Base-by-base conservation (phyloP, 768 basidiomycete species). In the Vararia minispora region DNA sequence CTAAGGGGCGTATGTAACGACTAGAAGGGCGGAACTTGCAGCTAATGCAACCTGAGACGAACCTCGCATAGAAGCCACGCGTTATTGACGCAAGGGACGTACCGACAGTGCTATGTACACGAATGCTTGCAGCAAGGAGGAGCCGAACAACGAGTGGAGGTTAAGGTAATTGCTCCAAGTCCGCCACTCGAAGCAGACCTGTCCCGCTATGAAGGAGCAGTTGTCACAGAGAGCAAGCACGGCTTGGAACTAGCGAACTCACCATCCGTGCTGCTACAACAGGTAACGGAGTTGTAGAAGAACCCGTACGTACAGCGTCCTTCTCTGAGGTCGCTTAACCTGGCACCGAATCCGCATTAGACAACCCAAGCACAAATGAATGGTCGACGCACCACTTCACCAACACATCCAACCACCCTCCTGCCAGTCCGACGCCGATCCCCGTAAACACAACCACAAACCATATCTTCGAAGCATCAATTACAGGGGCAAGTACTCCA, bases 321-420 rank as follows among this genome's bases (percentile, higher is more conserved):
- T 54, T 79, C 76, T 3, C 78, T 69, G 27, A 84, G 54, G 49
- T 83, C 80, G 18, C 71, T 72, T 39, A 84, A 56, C 81, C 80
- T 81, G 35, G 22, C 12, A 10, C 13, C 18, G 18, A 35, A 36
- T 28, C 13, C 13, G 11, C 24, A 6, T 22, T 6, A n/a, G 20
- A 14, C 13, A 27, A n/a, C 31, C 29, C 7, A 13, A 28, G 25
- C 5, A 20, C 8, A 12, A 33, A 17, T 2, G 14, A 24, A 36
- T 28, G 14, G n/a, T 11, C 6, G 22, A 43, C 58, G 28, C 53
- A 80, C 80, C 81, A 84, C 59, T 74, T 75, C 6, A 83, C 80
- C 27, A 83, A 58, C 6, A 84, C 71, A 58, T 84, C 81, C 40
- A 84, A 49, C 73, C 74, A 81, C 3, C 76, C 81, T 18, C 81